Conservation (phyloP, 345 rosid species). For the Eutrema heterophyllum region DNA sequence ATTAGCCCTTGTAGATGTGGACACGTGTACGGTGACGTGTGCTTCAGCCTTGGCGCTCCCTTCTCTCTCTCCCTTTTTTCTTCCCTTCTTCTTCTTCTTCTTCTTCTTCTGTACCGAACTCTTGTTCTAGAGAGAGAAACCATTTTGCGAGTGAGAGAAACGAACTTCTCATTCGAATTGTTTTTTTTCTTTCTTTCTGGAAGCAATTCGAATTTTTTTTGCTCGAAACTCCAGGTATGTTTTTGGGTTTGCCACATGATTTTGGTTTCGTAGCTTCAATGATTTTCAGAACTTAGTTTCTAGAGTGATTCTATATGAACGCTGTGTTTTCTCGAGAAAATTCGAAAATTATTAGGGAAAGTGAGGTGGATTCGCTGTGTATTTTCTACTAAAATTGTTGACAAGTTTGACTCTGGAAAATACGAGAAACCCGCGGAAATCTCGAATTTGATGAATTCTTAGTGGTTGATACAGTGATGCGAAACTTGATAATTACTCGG, state of each 20-base stretch:
- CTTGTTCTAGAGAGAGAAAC: slow-evolving; percentile 24
- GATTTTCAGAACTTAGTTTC: not conserved
- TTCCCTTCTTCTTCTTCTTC: not conserved
- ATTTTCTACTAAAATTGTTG: not conserved
- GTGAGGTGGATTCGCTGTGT: not conserved
- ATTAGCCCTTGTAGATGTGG: not conserved
- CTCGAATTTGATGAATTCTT: not conserved
- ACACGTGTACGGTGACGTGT: slow-evolving; percentile 34
- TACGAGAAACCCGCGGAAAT: not conserved
- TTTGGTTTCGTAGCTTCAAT: not conserved
- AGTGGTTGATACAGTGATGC: not conserved
- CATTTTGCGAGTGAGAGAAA: not conserved
- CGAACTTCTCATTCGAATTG: not conserved
- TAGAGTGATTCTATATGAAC: not conserved
- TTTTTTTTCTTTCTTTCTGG: not conserved
- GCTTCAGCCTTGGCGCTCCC: slow-evolving; percentile 26
- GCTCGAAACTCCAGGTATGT: not conserved
- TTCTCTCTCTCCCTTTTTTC: not conserved
- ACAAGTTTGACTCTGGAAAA: not conserved
- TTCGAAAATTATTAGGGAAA: not conserved
- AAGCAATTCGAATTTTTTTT: not conserved
- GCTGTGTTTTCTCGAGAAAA: not conserved
- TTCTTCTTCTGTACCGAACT: not conserved
- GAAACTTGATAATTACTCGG: not conserved
- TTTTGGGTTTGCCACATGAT: not conserved